Conservation (phyloP, 106 monocot species). For the Apostasia shenzhenica region DNA sequence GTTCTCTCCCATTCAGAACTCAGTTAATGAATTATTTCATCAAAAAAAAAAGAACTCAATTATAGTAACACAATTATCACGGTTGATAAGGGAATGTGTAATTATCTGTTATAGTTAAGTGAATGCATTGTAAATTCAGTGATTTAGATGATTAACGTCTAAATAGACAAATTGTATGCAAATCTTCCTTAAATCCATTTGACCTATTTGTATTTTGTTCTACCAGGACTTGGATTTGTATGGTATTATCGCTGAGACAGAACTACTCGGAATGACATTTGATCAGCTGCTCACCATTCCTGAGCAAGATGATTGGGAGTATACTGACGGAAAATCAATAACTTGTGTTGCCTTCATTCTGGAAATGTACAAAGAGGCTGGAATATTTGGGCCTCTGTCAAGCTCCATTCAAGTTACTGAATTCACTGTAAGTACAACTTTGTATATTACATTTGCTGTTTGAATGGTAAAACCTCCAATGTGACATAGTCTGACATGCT, state of each 20-base stretch:
- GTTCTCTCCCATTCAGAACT: no score
- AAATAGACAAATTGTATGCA: background rate
- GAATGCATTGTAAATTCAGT: no score
- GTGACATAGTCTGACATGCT: no score
- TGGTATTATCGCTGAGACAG: slow-evolving; percentile 66
- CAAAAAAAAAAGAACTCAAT: no score
- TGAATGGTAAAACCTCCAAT: background rate
- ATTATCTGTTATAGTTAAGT: no score
- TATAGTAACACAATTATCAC: no score
- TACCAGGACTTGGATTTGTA: slow-evolving; percentile 70
- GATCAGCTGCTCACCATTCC: slow-evolving; percentile 89
- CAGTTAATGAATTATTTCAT: no score
- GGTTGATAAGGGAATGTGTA: no score
- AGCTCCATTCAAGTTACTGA: slow-evolving; percentile 89
- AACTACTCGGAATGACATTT: slow-evolving; percentile 77
- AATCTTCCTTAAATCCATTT: background rate
- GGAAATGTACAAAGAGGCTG: slow-evolving; percentile 90
- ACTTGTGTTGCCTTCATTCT: slow-evolving; percentile 93
- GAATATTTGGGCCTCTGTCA: slow-evolving; percentile 60
- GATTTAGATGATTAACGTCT: no score
- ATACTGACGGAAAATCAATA: slow-evolving; percentile 92
- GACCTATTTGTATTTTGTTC: background rate
- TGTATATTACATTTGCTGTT: background rate
- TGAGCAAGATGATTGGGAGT: slow-evolving; percentile 94
- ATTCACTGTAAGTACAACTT: slow-evolving; percentile 69